Conservation (phyloP, 768 basidiomycete species). For the Tricholoma terreum region DNA sequence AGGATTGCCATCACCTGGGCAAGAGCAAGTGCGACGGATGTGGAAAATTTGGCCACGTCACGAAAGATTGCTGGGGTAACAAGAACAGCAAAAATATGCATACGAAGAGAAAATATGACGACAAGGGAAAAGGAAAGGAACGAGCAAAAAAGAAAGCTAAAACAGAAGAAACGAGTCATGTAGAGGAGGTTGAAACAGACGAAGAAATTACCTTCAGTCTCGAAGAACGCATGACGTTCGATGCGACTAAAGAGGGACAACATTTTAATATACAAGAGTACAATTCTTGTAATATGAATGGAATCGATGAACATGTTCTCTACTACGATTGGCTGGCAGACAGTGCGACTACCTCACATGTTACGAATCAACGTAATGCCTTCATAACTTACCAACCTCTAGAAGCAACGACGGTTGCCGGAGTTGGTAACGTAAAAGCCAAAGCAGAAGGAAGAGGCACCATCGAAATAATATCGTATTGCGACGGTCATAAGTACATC, state of each 20-base stretch:
- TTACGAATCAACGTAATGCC: background rate
- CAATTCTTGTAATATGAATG: background rate
- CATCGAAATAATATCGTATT: background rate
- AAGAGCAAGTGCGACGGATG: background rate
- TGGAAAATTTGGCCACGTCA: background rate
- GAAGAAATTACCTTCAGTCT: background rate
- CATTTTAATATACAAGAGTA: background rate
- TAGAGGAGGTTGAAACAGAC: background rate
- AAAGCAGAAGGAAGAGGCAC: background rate
- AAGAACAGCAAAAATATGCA: background rate
- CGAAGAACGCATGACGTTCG: too few species aligned
- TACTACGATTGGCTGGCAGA: background rate
- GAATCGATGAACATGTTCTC: slow-evolving; percentile 1
- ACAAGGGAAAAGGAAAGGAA: too few species aligned
- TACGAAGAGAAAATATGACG: background rate
- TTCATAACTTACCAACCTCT: background rate
- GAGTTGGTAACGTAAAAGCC: too few species aligned
- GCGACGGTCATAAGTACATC: background rate
- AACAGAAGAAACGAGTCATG: too few species aligned
- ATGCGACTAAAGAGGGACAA: background rate
- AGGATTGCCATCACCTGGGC: background rate
- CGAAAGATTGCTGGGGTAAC: background rate
- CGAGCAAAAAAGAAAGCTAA: too few species aligned
- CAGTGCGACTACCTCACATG: background rate
- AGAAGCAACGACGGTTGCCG: background rate